Percentiles rank a stretch among this genome's conserved stretches.
Conservation (phyloP, 139 green algal species). For the Chlorella sp. region DNA sequence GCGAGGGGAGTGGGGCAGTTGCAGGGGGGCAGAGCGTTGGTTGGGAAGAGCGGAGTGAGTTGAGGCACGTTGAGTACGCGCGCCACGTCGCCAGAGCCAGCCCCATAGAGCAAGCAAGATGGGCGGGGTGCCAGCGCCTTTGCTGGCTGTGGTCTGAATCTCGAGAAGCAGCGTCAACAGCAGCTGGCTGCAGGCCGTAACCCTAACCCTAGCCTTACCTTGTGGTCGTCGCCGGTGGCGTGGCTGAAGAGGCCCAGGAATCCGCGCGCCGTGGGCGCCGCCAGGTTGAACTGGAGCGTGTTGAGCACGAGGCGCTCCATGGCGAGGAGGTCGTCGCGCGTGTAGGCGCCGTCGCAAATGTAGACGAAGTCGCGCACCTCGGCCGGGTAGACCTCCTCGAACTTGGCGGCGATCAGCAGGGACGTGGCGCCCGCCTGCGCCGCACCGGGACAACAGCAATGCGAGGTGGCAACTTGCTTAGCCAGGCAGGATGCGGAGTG, state of each 20-base stretch:
- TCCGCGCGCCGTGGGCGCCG: constrained; percentile 68
- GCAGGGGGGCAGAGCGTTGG: too few relatives aligned
- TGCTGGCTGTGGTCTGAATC: too few relatives aligned
- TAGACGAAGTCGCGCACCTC: constrained; percentile 98
- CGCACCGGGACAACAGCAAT: neutral
- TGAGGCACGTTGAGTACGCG: too few relatives aligned
- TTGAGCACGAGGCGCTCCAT: constrained; percentile 98
- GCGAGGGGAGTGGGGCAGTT: too few relatives aligned
- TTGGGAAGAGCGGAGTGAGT: too few relatives aligned
- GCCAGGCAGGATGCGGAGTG: too few relatives aligned
- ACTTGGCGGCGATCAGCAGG: constrained; percentile 97
- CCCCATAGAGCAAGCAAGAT: too few relatives aligned
- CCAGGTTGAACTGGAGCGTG: constrained; percentile 91
- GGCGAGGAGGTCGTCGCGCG: constrained; percentile 81
- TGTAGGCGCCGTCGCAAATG: constrained; percentile 97
- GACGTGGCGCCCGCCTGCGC: constrained; percentile 84
- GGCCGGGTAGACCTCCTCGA: constrained; percentile 98
- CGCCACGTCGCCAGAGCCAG: too few relatives aligned
- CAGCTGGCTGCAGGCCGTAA: too few relatives aligned
- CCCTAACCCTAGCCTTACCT: neutral
- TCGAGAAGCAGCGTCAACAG: too few relatives aligned
- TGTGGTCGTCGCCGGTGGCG: constrained; percentile 5
- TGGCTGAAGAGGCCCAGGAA: constrained; percentile 92
- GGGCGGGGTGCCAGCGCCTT: too few relatives aligned
- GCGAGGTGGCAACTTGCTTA: too few relatives aligned